A percentile compares a stretch with the other conserved stretches of the same genome.
These are phyloP conservation scores for Trichoderma endophyticum DNA, from an alignment of 2,329 filamentous ascomycete species.

Conservation along the genomic window DNA sequence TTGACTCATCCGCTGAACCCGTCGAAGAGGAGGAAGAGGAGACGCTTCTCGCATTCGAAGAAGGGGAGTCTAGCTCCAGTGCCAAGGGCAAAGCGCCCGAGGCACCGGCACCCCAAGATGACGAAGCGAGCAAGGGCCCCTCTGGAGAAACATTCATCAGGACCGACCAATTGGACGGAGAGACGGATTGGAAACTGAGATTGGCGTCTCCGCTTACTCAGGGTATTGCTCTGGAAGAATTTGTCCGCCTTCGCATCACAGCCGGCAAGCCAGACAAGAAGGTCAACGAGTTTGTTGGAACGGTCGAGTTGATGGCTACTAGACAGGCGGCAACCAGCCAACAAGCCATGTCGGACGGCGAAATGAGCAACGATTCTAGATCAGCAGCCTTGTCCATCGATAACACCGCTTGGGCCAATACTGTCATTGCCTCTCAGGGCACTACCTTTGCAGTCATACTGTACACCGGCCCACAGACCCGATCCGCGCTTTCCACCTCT, in stretches of 20 bases:
- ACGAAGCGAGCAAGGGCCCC: slow-evolving; percentile 39
- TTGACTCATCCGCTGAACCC: slow-evolving; percentile 29
- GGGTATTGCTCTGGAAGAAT: slow-evolving; percentile 67
- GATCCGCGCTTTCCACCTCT: slow-evolving; percentile 89
- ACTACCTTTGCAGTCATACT: slow-evolving; percentile 85
- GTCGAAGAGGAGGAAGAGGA: slow-evolving; percentile 39
- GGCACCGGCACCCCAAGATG: slow-evolving; percentile 25
- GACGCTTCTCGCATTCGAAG: slow-evolving; percentile 41
- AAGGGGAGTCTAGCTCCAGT: slow-evolving; percentile 32
- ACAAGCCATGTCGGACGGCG: slow-evolving; percentile 32
- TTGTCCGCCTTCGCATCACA: slow-evolving; percentile 66
- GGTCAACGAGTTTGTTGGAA: slow-evolving; percentile 94
- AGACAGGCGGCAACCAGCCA: slow-evolving; percentile 47
- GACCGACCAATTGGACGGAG: slow-evolving; percentile 94
- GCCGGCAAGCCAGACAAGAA: slow-evolving; percentile 89
- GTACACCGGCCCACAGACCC: slow-evolving; percentile 91
- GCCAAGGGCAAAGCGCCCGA: slow-evolving; percentile 37
- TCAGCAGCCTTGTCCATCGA: slow-evolving; percentile 83
- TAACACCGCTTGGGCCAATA: slow-evolving; percentile 98
- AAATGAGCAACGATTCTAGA: slow-evolving; percentile 39
- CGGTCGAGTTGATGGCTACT: slow-evolving; percentile 68
- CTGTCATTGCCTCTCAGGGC: slow-evolving; percentile 89
- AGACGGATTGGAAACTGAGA: slow-evolving; percentile 97
- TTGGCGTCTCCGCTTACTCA: slow-evolving; percentile 85
- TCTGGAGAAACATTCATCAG: slow-evolving; percentile 91